These are phyloP conservation scores for Colletotrichum sp. DNA, from an alignment of 2,329 filamentous ascomycete genomes.

Conservation along the genomic window DNA sequence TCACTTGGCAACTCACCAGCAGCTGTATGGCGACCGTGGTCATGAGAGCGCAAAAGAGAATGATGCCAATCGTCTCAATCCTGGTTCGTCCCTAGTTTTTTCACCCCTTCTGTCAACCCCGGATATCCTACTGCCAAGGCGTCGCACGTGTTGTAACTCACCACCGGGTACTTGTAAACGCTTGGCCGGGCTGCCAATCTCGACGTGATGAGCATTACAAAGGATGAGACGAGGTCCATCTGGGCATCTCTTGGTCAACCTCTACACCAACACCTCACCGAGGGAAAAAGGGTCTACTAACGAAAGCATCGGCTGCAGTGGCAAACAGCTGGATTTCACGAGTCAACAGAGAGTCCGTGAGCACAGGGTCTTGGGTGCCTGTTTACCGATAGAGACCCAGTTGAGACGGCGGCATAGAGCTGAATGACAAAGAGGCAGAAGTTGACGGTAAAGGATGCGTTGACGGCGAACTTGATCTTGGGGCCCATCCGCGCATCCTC, in stretches of 20 bases:
- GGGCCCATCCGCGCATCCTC: conserved; percentile 56
- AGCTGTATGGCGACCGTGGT: conserved; percentile 69
- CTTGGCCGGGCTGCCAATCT: conserved; percentile 64
- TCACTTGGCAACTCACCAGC: conserved; percentile 45
- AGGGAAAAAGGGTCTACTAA: conserved; percentile 33
- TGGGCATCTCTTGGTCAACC: conserved; percentile 27
- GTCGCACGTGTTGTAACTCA: conserved; percentile 30
- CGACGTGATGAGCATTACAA: conserved; percentile 67
- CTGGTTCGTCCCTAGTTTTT: conserved; percentile 56
- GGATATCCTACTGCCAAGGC: neutral
- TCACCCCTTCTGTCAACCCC: neutral
- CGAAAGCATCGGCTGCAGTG: conserved; percentile 69
- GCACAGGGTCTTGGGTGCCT: neutral
- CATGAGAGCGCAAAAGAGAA: conserved; percentile 71
- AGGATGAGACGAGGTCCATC: conserved; percentile 69
- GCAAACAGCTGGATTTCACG: conserved; percentile 54
- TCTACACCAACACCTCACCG: neutral
- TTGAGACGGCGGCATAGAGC: conserved; percentile 62
- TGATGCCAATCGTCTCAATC: conserved; percentile 69
- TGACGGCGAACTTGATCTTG: conserved; percentile 59
- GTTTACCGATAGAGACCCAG: conserved; percentile 57
- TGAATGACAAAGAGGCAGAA: conserved; percentile 63
- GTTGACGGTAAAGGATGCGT: conserved; percentile 55
- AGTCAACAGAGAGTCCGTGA: conserved; percentile 8
- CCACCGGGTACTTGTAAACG: conserved; percentile 66